phyloP scores from a whole-genome alignment of 2,329 filamentous ascomycete species.

The Microthyrium microscopicum region DNA sequence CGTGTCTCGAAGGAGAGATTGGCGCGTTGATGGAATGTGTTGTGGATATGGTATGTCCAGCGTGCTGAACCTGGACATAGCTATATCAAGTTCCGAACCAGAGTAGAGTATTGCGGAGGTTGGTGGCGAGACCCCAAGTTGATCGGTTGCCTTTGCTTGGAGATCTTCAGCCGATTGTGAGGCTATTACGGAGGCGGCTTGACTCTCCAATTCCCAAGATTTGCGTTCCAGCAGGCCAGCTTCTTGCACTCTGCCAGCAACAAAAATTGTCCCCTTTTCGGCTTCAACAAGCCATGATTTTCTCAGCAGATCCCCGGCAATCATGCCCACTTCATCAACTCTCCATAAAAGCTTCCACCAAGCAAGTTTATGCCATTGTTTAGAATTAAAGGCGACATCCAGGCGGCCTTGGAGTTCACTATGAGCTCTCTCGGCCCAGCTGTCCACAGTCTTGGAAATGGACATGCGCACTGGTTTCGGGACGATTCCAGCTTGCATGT shows the following conservation, averaged over 20 bases:
- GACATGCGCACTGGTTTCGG: conserved; percentile 26
- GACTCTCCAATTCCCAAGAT: background rate
- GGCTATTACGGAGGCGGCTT: background rate
- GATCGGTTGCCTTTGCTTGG: background rate
- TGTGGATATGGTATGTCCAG: conserved; percentile 3
- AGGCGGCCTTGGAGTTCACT: conserved; percentile 68
- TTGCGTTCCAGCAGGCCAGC: conserved; percentile 30
- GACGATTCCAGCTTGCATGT: conserved; percentile 20
- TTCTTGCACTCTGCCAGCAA: conserved; percentile 60
- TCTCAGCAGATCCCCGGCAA: conserved; percentile 62
- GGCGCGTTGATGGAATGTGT: conserved; percentile 56
- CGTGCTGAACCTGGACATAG: background rate
- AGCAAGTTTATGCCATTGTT: conserved; percentile 59
- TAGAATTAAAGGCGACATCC: conserved; percentile 59
- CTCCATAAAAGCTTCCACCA: conserved; percentile 97
- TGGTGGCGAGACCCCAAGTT: background rate
- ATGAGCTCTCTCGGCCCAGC: conserved; percentile 69
- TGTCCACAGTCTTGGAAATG: conserved; percentile 43
- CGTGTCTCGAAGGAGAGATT: conserved; percentile 23
- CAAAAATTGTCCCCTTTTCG: conserved; percentile 67
- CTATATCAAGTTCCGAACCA: background rate
- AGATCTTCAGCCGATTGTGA: background rate
- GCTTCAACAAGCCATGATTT: conserved; percentile 61
- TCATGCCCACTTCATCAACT: conserved; percentile 77
- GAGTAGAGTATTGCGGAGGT: background rate